A percentile compares a stretch with the other conserved stretches of the same genome.
phyloP scores from a whole-genome alignment of 2,329 filamentous ascomycete species.

The Fusarium sp. region DNA sequence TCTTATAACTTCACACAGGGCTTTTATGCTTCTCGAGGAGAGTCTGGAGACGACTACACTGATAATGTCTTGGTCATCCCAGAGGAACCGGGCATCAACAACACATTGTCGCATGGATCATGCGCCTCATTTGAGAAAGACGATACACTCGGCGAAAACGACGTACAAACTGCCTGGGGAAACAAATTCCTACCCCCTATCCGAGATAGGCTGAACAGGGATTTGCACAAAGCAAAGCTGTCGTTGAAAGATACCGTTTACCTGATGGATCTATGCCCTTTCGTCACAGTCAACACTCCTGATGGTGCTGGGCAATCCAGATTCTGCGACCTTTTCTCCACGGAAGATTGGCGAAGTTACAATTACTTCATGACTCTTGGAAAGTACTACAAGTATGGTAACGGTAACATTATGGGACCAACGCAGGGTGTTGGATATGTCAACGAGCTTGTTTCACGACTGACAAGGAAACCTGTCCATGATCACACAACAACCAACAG shows the following conservation, averaged over 20 bases:
- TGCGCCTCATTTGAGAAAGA: slow-evolving; percentile 79
- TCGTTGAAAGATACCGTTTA: slow-evolving; percentile 72
- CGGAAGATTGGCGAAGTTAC: slow-evolving; percentile 80
- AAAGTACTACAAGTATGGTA: slow-evolving; percentile 87
- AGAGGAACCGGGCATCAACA: slow-evolving; percentile 77
- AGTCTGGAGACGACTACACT: slow-evolving; percentile 59
- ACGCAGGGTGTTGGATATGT: slow-evolving; percentile 90
- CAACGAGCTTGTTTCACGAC: slow-evolving; percentile 86
- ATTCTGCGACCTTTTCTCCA: slow-evolving; percentile 83
- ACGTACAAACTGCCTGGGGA: slow-evolving; percentile 70
- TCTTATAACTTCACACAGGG: slow-evolving; percentile 82
- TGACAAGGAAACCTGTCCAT: slow-evolving; percentile 76
- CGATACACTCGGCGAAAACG: slow-evolving; percentile 61
- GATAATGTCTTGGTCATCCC: slow-evolving; percentile 75
- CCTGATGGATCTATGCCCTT: slow-evolving; percentile 92
- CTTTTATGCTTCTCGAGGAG: slow-evolving; percentile 67
- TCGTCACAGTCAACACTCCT: slow-evolving; percentile 77
- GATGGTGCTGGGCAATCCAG: slow-evolving; percentile 66
- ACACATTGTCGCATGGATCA: slow-evolving; percentile 81
- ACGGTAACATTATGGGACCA: slow-evolving; percentile 81
- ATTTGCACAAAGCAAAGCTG: slow-evolving; percentile 77
- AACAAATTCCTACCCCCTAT: slow-evolving; percentile 76
- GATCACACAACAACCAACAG: slow-evolving; percentile 83
- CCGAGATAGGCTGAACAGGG: slow-evolving; percentile 74
- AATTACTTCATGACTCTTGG: slow-evolving; percentile 84